Conservation (phyloP, 371 early-diverging fungal species). For the Neoconidiobolus thromboides region DNA sequence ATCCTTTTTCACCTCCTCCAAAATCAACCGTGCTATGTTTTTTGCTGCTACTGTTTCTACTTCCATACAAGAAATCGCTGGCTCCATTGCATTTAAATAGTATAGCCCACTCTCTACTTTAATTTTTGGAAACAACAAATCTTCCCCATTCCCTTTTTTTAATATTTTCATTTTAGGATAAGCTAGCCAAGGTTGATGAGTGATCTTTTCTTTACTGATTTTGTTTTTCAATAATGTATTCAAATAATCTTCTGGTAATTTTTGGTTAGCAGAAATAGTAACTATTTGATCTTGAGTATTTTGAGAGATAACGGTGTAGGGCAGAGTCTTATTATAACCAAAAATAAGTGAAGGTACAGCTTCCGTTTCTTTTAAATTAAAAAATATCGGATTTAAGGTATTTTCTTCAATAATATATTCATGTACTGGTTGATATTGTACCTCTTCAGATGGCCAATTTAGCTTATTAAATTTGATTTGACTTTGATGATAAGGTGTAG, state of each 20-base stretch:
- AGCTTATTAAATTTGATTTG: background rate
- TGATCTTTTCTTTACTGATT: background rate
- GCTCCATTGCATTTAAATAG: background rate
- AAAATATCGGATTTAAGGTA: background rate
- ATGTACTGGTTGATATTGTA: background rate
- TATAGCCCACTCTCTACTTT: background rate
- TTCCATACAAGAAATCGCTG: slow-evolving; percentile 6
- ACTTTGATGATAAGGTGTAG: background rate
- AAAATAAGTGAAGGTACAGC: background rate
- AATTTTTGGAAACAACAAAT: background rate
- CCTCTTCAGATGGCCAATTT: background rate
- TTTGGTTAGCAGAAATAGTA: background rate
- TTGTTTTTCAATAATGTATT: background rate
- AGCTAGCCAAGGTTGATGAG: background rate
- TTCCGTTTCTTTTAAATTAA: background rate
- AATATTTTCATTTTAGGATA: background rate
- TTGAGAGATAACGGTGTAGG: background rate
- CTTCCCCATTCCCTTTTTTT: too few relatives aligned
- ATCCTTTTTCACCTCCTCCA: background rate
- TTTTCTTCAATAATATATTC: background rate
- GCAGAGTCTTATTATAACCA: background rate
- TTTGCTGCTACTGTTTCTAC: background rate
- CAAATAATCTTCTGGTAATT: background rate
- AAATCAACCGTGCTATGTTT: background rate
- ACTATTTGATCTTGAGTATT: background rate